Percentiles rank a stretch among this genome's conserved stretches.
phyloP scores from a whole-genome alignment of 1,139 yeast species.

The Saccharomyces hybrid region DNA sequence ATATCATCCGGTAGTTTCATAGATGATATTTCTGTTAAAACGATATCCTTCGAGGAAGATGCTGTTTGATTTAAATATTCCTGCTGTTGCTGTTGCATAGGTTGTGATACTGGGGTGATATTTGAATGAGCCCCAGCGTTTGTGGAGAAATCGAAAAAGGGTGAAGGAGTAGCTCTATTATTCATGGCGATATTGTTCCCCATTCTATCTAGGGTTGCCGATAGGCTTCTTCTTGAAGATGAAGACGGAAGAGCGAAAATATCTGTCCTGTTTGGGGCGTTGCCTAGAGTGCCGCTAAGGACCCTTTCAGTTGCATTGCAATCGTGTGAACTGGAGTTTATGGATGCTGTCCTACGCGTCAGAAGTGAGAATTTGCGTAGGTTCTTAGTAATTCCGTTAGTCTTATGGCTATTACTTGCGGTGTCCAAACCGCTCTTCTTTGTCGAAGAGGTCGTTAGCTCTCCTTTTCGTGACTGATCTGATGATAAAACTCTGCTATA shows the following conservation, averaged over 20 bases:
- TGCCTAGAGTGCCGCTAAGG: background rate
- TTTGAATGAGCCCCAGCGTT: conserved; percentile 1
- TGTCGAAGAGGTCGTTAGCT: background rate
- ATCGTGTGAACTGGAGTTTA: background rate
- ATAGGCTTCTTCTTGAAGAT: conserved; percentile 8
- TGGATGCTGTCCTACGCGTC: background rate
- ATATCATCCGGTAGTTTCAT: conserved; percentile 28
- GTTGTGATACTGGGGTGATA: conserved; percentile 2
- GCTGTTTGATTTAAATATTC: conserved; percentile 11
- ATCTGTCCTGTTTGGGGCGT: background rate
- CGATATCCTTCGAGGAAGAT: conserved; percentile 47
- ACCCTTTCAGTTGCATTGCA: background rate
- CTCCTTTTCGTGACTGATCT: conserved; percentile 5
- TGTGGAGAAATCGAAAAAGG: conserved; percentile 11
- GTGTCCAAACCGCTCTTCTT: background rate
- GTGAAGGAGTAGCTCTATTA: conserved; percentile 8
- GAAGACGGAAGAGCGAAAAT: background rate
- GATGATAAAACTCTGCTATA: conserved; percentile 17
- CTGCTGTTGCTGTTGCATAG: conserved; percentile 2
- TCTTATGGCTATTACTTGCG: background rate
- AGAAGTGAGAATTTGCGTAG: background rate
- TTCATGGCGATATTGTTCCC: conserved; percentile 7
- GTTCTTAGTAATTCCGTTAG: background rate
- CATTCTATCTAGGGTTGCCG: conserved; percentile 28
- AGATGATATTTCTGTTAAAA: conserved; percentile 53